These are phyloP conservation scores for Alloascoidea hylecoeti DNA, from an alignment of 805 yeast genomes.

Conservation along the genomic window DNA sequence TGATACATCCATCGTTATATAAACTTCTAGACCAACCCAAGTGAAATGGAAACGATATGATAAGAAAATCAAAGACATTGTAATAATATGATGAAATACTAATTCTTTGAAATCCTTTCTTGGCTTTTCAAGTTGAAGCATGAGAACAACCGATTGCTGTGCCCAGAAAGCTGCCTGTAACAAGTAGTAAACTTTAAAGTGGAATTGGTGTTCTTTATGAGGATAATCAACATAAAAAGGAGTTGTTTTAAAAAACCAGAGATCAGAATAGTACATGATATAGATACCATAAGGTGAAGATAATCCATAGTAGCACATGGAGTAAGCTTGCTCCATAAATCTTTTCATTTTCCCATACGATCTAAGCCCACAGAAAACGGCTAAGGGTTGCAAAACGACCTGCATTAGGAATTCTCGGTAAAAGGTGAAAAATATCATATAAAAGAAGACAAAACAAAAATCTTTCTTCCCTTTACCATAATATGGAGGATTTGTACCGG, in stretches of 20 bases:
- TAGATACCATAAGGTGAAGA: conserved; percentile 81
- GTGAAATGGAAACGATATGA: conserved; percentile 93
- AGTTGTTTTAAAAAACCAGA: conserved; percentile 83
- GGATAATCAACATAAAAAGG: conserved; percentile 76
- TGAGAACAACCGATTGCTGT: conserved; percentile 79
- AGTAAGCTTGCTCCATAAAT: conserved; percentile 88
- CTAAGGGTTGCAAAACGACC: conserved; percentile 59
- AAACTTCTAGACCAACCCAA: conserved; percentile 86
- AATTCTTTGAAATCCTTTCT: conserved; percentile 88
- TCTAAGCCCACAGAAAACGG: conserved; percentile 34
- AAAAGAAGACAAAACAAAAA: conserved; percentile 61
- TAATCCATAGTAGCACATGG: conserved; percentile 64
- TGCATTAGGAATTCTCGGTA: conserved; percentile 88
- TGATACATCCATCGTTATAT: conserved; percentile 91
- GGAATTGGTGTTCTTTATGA: conserved; percentile 55
- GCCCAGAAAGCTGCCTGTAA: conserved; percentile 97
- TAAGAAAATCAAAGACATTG: conserved; percentile 72
- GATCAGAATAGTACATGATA: conserved; percentile 71
- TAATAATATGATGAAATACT: conserved; percentile 85
- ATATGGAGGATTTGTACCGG: conserved; percentile 25
- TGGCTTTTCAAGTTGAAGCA: conserved; percentile 83
- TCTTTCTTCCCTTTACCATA: conserved; percentile 88
- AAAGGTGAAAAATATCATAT: conserved; percentile 82
- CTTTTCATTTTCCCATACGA: conserved; percentile 49
- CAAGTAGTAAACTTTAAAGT: conserved; percentile 71